Percentiles rank a stretch among this genome's conserved stretches.
phyloP scores from a whole-genome alignment of 768 basidiomycete species.

The Pleurotus eryngii region DNA sequence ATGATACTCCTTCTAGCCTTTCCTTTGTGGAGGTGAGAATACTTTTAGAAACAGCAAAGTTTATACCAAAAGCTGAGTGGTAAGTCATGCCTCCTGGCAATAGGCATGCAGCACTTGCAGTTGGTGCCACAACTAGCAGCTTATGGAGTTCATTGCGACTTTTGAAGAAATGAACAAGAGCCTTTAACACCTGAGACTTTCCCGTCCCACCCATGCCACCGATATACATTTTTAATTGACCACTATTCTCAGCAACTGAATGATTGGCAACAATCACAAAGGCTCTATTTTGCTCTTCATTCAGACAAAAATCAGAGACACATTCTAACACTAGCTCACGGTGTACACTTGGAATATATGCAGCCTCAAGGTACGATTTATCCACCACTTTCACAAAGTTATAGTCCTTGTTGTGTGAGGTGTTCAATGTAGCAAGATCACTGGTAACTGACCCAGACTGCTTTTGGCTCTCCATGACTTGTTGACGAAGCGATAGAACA shows the following conservation, averaged over 20 bases:
- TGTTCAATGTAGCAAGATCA: too few relatives aligned
- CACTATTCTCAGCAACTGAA: too few relatives aligned
- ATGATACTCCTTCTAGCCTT: too few relatives aligned
- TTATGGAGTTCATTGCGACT: slow-evolving; percentile 21
- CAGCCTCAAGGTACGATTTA: too few relatives aligned
- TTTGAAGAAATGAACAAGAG: too few relatives aligned
- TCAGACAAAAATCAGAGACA: background rate
- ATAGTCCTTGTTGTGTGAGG: background rate
- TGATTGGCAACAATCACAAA: slow-evolving; percentile 25
- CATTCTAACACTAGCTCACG: background rate
- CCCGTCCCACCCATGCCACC: slow-evolving; percentile 11
- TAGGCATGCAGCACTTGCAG: slow-evolving; percentile 21
- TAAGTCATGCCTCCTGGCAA: slow-evolving; percentile 23
- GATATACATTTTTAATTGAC: too few relatives aligned
- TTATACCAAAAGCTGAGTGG: slow-evolving; percentile 13
- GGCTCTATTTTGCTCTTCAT: slow-evolving; percentile 13
- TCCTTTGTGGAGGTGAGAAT: background rate
- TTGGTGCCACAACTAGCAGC: slow-evolving; percentile 22
- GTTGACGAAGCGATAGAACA: slow-evolving; percentile 3
- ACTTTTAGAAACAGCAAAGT: background rate
- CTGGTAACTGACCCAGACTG: too few relatives aligned
- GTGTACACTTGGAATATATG: background rate
- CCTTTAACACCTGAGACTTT: too few relatives aligned
- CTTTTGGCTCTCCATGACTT: too few relatives aligned
- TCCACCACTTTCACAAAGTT: too few relatives aligned